phyloP scores from a whole-genome alignment of 2,329 filamentous ascomycete species.

The Fusarium heterosporum region DNA sequence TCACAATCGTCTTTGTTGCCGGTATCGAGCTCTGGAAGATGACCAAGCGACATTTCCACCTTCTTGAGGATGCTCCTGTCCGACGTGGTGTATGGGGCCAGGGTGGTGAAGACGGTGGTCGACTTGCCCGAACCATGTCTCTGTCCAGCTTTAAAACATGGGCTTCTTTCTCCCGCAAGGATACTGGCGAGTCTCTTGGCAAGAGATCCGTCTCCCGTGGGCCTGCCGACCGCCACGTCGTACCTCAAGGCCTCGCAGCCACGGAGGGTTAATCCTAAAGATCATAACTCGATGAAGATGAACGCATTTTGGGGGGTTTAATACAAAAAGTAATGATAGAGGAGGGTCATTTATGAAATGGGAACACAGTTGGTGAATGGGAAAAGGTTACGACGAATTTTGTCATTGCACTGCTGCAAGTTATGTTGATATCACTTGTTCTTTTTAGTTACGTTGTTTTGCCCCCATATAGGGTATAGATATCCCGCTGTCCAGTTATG shows the following conservation, averaged over 20 bases:
- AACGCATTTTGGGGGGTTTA: not conserved
- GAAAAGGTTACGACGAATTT: slow-evolving; percentile 11
- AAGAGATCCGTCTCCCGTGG: slow-evolving; percentile 45
- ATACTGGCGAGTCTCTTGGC: slow-evolving; percentile 54
- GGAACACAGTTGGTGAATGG: slow-evolving; percentile 5
- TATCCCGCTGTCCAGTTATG: slow-evolving; percentile 32
- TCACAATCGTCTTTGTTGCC: slow-evolving; percentile 71
- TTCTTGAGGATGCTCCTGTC: slow-evolving; percentile 65
- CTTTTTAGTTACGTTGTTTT: slow-evolving; percentile 33
- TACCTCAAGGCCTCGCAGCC: slow-evolving; percentile 46
- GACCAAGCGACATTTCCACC: slow-evolving; percentile 67
- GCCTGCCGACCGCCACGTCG: slow-evolving; percentile 36
- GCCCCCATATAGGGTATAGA: slow-evolving; percentile 37
- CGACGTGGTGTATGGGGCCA: slow-evolving; percentile 64
- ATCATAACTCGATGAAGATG: slow-evolving; percentile 4
- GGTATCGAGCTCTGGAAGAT: slow-evolving; percentile 80
- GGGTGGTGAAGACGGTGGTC: slow-evolving; percentile 61
- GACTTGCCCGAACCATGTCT: slow-evolving; percentile 62
- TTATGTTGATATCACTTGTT: slow-evolving; percentile 32
- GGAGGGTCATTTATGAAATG: not conserved
- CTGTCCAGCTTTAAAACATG: slow-evolving; percentile 64
- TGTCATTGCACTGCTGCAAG: slow-evolving; percentile 1
- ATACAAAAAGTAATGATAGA: slow-evolving; percentile 10
- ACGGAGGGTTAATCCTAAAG: slow-evolving; percentile 41
- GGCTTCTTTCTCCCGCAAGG: slow-evolving; percentile 57